Percentiles rank a stretch among this genome's conserved stretches.
Evolutionary conservation across 257 asterid species (phyloP).

Genomic region (Solanum chmielewskii): DNA sequence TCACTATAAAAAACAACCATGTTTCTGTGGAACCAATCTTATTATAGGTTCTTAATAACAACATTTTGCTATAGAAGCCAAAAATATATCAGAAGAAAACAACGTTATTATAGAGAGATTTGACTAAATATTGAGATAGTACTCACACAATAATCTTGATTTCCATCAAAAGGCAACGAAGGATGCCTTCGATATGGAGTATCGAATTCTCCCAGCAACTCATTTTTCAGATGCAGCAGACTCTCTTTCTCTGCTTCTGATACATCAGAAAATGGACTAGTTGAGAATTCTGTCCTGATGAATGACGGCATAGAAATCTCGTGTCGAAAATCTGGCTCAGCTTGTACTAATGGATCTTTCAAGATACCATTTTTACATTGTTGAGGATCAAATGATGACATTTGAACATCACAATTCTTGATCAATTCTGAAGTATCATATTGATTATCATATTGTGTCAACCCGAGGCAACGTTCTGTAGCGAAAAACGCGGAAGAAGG

Average conservation of each 20-base stretch:
- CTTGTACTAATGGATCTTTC: slow-evolving; percentile 9
- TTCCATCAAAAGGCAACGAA: slow-evolving; percentile 11
- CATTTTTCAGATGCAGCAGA: slow-evolving; percentile 35
- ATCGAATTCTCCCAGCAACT: slow-evolving; percentile 35
- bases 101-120: background rate
- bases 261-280: background rate
- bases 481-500: slow-evolving; percentile 39
- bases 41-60: background rate
- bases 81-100: background rate
- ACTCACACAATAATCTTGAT: slow-evolving; percentile 43
- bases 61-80: background rate
- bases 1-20: fast-evolving
- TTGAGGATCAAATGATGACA: slow-evolving; percentile 1
- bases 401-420: slow-evolving; percentile 15
- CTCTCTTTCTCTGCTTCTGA: slow-evolving; percentile 36
- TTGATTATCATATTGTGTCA: slow-evolving; percentile 26
- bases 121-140: background rate
- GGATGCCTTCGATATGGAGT: background rate
- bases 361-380: slow-evolving; percentile 22
- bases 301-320: background rate
- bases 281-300: slow-evolving; percentile 3
- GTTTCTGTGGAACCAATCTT: background rate
- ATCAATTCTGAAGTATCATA: background rate
- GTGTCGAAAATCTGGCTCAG: slow-evolving; percentile 6
- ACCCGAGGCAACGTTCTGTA: slow-evolving; percentile 38